phyloP scores from a whole-genome alignment of 768 basidiomycete species.

The Kwoniella dejecticola region DNA sequence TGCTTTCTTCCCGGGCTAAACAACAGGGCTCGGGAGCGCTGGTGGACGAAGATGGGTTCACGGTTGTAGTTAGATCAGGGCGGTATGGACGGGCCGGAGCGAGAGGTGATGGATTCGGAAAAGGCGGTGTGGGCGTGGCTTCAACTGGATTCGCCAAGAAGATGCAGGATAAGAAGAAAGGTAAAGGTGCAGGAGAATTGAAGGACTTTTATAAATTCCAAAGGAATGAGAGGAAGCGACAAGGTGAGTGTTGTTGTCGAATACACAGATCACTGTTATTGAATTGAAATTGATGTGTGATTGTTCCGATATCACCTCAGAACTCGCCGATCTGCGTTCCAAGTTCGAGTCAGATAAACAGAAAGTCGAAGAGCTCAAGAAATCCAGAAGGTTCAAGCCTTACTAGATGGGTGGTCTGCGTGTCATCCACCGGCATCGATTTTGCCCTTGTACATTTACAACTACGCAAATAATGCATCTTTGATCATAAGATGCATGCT shows the following conservation, averaged over 20 bases:
- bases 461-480: too few species aligned
- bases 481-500: too few species aligned
- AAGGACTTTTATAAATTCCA: slow-evolving; percentile 85
- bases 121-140: slow-evolving; percentile 69
- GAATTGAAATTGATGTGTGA: too few species aligned
- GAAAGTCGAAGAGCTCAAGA: slow-evolving; percentile 76
- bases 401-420: slow-evolving; percentile 64
- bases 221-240: slow-evolving; percentile 81
- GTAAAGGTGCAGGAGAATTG: slow-evolving; percentile 59
- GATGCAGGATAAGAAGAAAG: slow-evolving; percentile 61
- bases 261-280: too few species aligned
- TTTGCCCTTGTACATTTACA: too few species aligned
- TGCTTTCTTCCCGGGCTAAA: slow-evolving; percentile 39
- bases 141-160: slow-evolving; percentile 63
- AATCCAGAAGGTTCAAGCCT: slow-evolving; percentile 79
- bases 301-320: slow-evolving; percentile 52
- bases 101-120: slow-evolving; percentile 63
- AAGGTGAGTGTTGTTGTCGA: slow-evolving; percentile 61
- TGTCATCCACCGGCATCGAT: too few species aligned
- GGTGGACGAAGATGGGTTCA: slow-evolving; percentile 93
- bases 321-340: slow-evolving; percentile 66
- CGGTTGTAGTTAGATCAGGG: slow-evolving; percentile 87
- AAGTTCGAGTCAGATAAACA: slow-evolving; percentile 88
- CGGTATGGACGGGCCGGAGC: slow-evolving; percentile 85
- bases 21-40: slow-evolving; percentile 73